These are phyloP conservation scores for Tylopilus balloui DNA, from an alignment of 768 basidiomycete species.

Conservation along the genomic window DNA sequence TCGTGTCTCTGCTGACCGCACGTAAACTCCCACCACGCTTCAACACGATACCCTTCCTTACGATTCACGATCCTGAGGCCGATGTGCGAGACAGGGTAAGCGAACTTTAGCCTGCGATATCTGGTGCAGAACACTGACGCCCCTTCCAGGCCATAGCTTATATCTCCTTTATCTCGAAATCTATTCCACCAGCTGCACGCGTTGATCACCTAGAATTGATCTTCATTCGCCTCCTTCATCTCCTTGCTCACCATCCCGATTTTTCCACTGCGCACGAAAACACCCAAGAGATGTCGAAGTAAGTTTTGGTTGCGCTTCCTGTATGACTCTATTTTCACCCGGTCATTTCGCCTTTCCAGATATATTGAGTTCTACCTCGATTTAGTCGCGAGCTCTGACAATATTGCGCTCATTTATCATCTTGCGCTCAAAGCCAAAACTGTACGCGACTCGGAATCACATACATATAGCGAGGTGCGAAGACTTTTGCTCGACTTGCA, in stretches of 20 bases:
- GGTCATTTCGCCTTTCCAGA: constrained; percentile 37
- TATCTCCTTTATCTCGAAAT: constrained; percentile 44
- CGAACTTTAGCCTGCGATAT: neutral
- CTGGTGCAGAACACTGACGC: neutral
- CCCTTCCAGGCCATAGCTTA: constrained; percentile 52
- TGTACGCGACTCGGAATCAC: constrained; percentile 72
- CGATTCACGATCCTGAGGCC: constrained; percentile 84
- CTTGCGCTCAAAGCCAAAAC: constrained; percentile 82
- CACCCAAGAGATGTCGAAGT: constrained; percentile 79
- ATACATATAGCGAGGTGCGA: constrained; percentile 64
- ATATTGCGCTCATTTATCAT: constrained; percentile 77
- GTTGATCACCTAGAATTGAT: constrained; percentile 74
- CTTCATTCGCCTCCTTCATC: constrained; percentile 80
- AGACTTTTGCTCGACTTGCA: neutral
- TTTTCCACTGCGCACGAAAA: constrained; percentile 66
- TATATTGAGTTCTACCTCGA: constrained; percentile 89
- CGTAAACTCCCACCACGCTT: constrained; percentile 67
- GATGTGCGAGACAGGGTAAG: constrained; percentile 70
- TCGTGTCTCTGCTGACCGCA: constrained; percentile 56
- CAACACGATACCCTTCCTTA: constrained; percentile 83
- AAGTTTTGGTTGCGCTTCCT: constrained; percentile 20
- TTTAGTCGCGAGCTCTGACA: constrained; percentile 71
- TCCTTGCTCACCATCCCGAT: constrained; percentile 94
- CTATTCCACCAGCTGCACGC: constrained; percentile 47
- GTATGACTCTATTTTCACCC: neutral